A percentile compares a stretch with the other conserved stretches of the same genome.
Evolutionary conservation across 2,329 filamentous ascomycete genomes (phyloP).

Genomic region (Ophiostoma ips): DNA sequence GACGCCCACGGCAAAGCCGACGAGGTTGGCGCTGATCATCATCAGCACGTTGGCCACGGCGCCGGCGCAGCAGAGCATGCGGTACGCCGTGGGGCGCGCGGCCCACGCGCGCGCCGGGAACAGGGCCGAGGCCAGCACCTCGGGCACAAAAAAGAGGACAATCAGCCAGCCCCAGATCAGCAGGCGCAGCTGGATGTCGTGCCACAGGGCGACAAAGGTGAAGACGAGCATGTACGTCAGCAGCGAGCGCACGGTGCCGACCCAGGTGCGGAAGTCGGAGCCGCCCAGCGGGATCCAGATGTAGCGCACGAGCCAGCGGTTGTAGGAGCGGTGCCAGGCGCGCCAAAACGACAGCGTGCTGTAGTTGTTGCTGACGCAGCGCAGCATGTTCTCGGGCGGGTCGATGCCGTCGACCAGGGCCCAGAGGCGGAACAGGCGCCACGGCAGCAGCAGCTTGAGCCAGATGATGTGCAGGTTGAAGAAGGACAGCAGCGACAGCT

Average conservation of each 20-base stretch:
- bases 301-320: constrained; percentile 88
- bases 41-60: constrained; percentile 75
- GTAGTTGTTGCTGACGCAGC: constrained; percentile 92
- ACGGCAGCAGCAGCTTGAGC: constrained; percentile 91
- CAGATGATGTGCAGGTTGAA: constrained; percentile 97
- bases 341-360: constrained; percentile 88
- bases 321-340: constrained; percentile 88
- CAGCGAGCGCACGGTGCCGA: constrained; percentile 42
- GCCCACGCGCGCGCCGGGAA: constrained; percentile 67
- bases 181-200: constrained; percentile 83
- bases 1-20: constrained; percentile 84
- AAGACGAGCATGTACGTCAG: constrained; percentile 75
- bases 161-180: constrained; percentile 96
- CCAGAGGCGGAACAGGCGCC: constrained; percentile 99
- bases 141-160: constrained; percentile 83
- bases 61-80: constrained; percentile 67
- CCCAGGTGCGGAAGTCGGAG: constrained; percentile 31
- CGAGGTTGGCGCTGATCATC: constrained; percentile 92
- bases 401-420: constrained; percentile 79
- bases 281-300: constrained; percentile 88
- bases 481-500: constrained; percentile 81
- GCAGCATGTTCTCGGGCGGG: constrained; percentile 94
- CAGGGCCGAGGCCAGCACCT: constrained; percentile 55
- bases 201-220: constrained; percentile 95
- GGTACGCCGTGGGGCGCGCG: constrained; percentile 54